These are phyloP conservation scores for Zymoseptoria ardabiliae DNA, from an alignment of 2,329 filamentous ascomycete genomes.

Conservation along the genomic window DNA sequence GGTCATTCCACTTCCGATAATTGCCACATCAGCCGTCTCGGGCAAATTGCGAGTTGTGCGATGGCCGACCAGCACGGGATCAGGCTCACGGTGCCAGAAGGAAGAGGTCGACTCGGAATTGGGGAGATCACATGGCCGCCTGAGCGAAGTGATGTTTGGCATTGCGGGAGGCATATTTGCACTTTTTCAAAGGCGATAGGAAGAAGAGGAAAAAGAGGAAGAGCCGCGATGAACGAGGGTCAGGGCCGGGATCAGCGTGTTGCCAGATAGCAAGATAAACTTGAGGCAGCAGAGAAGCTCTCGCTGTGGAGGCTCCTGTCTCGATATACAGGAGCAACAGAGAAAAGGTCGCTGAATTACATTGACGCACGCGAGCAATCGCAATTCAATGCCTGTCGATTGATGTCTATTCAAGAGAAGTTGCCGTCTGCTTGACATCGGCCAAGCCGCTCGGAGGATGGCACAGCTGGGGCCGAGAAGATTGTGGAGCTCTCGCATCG, in stretches of 20 bases:
- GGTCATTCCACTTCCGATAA: constrained; percentile 70
- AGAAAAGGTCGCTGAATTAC: too few relatives aligned
- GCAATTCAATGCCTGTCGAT: too few relatives aligned
- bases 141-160: constrained; percentile 14
- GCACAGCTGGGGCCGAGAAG: neutral
- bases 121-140: constrained; percentile 19
- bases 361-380: too few relatives aligned
- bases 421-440: neutral
- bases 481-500: neutral
- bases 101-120: constrained; percentile 37
- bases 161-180: neutral
- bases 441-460: neutral
- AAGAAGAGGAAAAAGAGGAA: neutral
- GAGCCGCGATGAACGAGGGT: neutral
- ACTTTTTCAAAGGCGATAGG: neutral
- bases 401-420: neutral
- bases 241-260: neutral
- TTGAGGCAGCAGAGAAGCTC: neutral
- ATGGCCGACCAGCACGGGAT: constrained; percentile 57
- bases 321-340: too few relatives aligned
- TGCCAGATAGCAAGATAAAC: neutral
- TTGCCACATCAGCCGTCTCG: constrained; percentile 55
- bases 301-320: too few relatives aligned
- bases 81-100: constrained; percentile 68
- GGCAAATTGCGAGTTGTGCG: constrained; percentile 60